These are phyloP conservation scores for Vigna hirtella DNA, from an alignment of 306 rosid species.

Conservation along the genomic window DNA sequence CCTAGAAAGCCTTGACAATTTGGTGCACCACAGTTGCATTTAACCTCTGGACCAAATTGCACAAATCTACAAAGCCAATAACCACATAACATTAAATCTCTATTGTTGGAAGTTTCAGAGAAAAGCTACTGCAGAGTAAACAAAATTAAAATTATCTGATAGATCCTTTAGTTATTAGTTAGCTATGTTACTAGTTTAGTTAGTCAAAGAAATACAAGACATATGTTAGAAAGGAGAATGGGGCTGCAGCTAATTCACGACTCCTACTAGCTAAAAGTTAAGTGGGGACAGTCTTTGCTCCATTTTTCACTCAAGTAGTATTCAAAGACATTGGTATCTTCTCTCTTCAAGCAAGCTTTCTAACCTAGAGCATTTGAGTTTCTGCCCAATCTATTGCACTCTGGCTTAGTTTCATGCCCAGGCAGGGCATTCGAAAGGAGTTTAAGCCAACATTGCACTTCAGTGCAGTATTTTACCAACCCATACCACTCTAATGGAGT, in stretches of 20 bases:
- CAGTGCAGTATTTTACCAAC: no score
- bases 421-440: not conserved
- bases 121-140: not conserved
- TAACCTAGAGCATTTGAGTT: not conserved
- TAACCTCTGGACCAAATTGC: constrained; percentile 93
- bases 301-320: no score
- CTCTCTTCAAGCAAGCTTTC: no score
- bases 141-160: not conserved
- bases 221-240: not conserved
- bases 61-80: constrained; percentile 67
- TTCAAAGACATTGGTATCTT: no score
- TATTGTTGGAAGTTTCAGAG: not conserved
- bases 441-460: not conserved
- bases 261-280: not conserved
- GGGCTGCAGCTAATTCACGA: not conserved
- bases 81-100: constrained; percentile 7
- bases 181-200: not conserved
- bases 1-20: constrained; percentile 95
- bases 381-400: not conserved
- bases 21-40: constrained; percentile 76
- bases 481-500: not conserved
- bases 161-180: not conserved
- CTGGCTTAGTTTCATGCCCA: not conserved
- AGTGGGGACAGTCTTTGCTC: no score
- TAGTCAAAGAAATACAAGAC: not conserved